A percentile compares a stretch with the other conserved stretches of the same genome.
These are phyloP conservation scores for Coffea canephora DNA, from an alignment of 257 asterid genomes.

Conservation along the genomic window DNA sequence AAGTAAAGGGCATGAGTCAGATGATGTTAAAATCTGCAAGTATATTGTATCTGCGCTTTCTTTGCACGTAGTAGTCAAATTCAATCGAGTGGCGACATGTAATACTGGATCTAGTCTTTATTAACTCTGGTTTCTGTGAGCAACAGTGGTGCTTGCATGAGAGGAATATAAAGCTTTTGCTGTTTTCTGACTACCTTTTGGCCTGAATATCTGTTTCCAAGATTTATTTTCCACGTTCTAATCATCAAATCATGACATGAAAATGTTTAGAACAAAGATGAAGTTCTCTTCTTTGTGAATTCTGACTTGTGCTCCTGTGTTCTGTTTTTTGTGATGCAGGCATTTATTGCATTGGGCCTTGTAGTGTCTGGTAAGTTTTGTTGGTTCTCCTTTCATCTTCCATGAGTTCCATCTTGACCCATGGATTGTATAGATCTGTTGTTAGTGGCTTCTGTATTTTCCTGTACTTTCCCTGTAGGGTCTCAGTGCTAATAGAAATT, in stretches of 20 bases:
- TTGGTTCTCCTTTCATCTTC: neutral
- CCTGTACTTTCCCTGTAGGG: neutral
- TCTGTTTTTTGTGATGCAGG: slow-evolving; percentile 51
- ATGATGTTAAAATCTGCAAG: too few relatives aligned
- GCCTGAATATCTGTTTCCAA: neutral
- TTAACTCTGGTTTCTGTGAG: neutral
- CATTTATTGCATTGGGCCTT: slow-evolving; percentile 63
- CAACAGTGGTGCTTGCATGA: neutral
- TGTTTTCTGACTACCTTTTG: slow-evolving; percentile 2
- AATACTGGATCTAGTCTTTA: neutral
- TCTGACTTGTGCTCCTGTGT: slow-evolving; percentile 3
- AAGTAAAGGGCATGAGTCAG: too few relatives aligned
- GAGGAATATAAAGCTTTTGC: neutral
- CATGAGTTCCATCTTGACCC: neutral
- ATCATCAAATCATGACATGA: too few relatives aligned
- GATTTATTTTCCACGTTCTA: neutral
- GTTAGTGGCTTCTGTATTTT: neutral
- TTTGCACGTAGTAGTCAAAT: neutral
- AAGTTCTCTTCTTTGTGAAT: neutral
- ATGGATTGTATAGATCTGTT: neutral
- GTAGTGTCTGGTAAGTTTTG: slow-evolving; percentile 73
- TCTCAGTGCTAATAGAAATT: neutral
- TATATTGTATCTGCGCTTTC: neutral
- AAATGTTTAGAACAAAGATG: too few relatives aligned
- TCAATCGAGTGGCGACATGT: too few relatives aligned